Evolutionary conservation across 164 flowering plant species (phyloP).

Genomic region (Macadamia integrifolia): DNA sequence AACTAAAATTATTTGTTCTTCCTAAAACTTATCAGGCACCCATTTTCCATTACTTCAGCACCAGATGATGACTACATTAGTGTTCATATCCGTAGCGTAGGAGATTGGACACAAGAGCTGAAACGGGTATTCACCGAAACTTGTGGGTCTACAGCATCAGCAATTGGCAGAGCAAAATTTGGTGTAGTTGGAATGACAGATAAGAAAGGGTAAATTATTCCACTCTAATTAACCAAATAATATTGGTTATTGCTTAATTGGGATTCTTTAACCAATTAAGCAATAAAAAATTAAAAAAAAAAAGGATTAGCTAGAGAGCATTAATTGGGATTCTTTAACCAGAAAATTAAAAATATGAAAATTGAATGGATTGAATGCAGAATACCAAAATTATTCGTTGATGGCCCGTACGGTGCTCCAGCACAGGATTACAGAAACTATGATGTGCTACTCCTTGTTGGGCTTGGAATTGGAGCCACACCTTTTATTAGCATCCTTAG

Average conservation of each 20-base stretch:
- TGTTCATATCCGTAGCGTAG: slow-evolving; percentile 81
- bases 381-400: slow-evolving; percentile 65
- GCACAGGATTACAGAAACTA: slow-evolving; percentile 88
- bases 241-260: too few relatives aligned
- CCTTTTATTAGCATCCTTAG: slow-evolving; percentile 94
- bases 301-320: too few relatives aligned
- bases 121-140: slow-evolving; percentile 65
- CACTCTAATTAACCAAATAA: not conserved
- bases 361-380: slow-evolving; percentile 30
- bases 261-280: too few relatives aligned
- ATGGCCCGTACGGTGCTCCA: slow-evolving; percentile 99
- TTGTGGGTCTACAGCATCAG: slow-evolving; percentile 27
- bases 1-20: too few relatives aligned
- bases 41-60: slow-evolving; percentile 93
- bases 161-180: slow-evolving; percentile 55
- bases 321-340: not conserved
- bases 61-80: slow-evolving; percentile 86
- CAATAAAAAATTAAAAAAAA: too few relatives aligned
- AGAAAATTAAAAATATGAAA: not conserved
- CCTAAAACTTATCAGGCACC: slow-evolving; percentile 59
- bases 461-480: slow-evolving; percentile 97
- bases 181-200: slow-evolving; percentile 31
- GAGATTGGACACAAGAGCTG: slow-evolving; percentile 93
- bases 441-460: slow-evolving; percentile 87
- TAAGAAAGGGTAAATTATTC: slow-evolving; percentile 45